phyloP scores from a whole-genome alignment of 306 rosid genomes.

The Hippophae gyantsensis region DNA sequence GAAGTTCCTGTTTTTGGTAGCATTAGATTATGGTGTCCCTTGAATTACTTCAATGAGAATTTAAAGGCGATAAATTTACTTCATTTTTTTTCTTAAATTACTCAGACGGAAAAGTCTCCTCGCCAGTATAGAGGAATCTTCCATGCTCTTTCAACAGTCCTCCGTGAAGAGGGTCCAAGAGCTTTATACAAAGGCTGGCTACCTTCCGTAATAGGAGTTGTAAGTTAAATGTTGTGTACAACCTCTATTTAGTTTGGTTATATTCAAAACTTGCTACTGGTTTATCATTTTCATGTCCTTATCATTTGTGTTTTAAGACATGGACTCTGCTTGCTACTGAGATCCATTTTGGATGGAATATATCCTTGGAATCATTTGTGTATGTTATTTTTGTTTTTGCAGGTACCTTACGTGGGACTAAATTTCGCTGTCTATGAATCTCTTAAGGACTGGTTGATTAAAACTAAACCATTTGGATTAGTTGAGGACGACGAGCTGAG shows the following conservation, averaged over 20 bases:
- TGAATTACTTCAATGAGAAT: too few species aligned
- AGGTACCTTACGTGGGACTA: constrained; percentile 47
- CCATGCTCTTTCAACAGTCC: constrained; percentile 55
- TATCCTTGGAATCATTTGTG: neutral
- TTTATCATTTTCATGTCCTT: too few species aligned
- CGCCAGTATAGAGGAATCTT: constrained; percentile 54
- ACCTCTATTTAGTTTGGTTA: too few species aligned
- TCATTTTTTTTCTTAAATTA: constrained; percentile 5
- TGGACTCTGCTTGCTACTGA: neutral
- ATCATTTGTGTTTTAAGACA: neutral
- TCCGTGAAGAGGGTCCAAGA: constrained; percentile 60
- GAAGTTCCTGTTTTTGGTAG: too few species aligned
- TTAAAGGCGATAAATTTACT: constrained; percentile 6
- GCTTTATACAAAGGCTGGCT: constrained; percentile 64
- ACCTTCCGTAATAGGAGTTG: constrained; percentile 70
- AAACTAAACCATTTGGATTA: constrained; percentile 26
- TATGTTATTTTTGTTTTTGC: constrained; percentile 7
- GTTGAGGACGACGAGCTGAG: constrained; percentile 30
- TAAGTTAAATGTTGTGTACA: constrained; percentile 23
- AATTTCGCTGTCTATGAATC: constrained; percentile 42
- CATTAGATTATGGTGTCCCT: too few species aligned
- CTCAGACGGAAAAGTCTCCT: constrained; percentile 43
- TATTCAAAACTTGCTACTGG: too few species aligned
- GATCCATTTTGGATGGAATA: constrained; percentile 1
- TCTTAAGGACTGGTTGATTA: constrained; percentile 37